phyloP scores from a whole-genome alignment of 2,329 filamentous ascomycete species.

The Aspergillus unguis region DNA sequence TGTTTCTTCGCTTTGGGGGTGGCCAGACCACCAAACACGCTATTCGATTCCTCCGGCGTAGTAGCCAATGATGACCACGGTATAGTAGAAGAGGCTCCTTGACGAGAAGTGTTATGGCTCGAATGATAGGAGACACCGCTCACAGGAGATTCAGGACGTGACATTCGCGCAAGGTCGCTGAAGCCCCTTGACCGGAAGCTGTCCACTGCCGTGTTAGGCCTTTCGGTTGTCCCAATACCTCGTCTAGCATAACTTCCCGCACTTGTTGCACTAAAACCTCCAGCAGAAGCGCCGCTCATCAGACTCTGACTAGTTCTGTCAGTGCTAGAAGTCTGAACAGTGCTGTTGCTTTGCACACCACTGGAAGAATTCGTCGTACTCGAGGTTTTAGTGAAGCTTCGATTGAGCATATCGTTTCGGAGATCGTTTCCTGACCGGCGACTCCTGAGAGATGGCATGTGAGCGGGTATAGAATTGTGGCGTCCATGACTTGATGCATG shows the following conservation, averaged over 20 bases:
- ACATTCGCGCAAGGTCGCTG: conserved; percentile 34
- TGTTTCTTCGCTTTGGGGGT: conserved; percentile 75
- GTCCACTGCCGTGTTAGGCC: conserved; percentile 45
- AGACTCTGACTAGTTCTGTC: conserved; percentile 78
- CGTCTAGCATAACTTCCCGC: conserved; percentile 87
- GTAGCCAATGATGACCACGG: conserved; percentile 50
- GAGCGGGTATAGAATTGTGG: conserved; percentile 41
- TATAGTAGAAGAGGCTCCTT: conserved; percentile 61
- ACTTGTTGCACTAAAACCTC: conserved; percentile 89
- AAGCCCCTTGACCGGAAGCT: conserved; percentile 38
- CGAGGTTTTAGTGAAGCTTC: conserved; percentile 86
- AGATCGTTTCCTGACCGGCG: conserved; percentile 67
- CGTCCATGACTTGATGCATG: conserved; percentile 43
- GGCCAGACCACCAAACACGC: conserved; percentile 72
- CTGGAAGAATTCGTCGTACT: conserved; percentile 75
- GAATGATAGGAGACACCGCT: conserved; percentile 88
- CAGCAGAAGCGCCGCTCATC: conserved; percentile 90
- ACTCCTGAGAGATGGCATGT: conserved; percentile 36
- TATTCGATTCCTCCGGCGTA: conserved; percentile 59
- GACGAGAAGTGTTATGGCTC: conserved; percentile 66
- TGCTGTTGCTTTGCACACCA: conserved; percentile 65
- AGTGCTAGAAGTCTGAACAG: conserved; percentile 65
- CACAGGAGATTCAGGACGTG: conserved; percentile 54
- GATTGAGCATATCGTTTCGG: conserved; percentile 63
- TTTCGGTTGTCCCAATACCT: conserved; percentile 46